A percentile compares a stretch with the other conserved stretches of the same genome.
These are phyloP conservation scores for Cercospora beticola DNA, from an alignment of 2,329 filamentous ascomycete genomes.

Conservation along the genomic window DNA sequence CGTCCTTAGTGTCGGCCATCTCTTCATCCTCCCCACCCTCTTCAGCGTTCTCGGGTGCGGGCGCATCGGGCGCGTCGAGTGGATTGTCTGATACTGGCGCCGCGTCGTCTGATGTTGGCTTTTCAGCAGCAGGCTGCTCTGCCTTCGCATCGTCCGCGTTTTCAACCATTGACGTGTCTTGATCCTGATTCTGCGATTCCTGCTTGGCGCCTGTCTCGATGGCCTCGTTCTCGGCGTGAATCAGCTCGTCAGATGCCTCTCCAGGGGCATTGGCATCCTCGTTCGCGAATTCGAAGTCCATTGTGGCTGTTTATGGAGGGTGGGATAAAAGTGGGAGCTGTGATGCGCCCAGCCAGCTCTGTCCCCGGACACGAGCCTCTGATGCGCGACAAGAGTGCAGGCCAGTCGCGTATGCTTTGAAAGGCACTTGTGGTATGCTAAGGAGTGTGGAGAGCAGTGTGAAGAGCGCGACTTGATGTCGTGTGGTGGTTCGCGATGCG, in stretches of 20 bases:
- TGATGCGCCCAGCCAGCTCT: background rate
- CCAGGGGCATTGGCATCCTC: constrained; percentile 36
- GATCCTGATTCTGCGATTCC: constrained; percentile 29
- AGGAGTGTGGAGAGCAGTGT: background rate
- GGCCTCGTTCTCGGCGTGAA: constrained; percentile 38
- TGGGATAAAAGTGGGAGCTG: constrained; percentile 1
- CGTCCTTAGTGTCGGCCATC: constrained; percentile 62
- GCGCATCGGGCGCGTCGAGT: constrained; percentile 40
- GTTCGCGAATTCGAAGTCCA: constrained; percentile 33
- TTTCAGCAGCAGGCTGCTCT: constrained; percentile 12
- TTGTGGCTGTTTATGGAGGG: constrained; percentile 2
- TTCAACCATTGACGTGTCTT: constrained; percentile 39
- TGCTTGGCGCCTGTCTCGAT: constrained; percentile 30
- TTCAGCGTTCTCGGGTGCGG: constrained; percentile 37
- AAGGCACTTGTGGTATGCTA: background rate
- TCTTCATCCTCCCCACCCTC: constrained; percentile 36
- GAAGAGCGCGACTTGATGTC: background rate
- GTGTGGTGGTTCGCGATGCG: background rate
- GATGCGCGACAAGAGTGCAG: background rate
- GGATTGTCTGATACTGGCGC: constrained; percentile 41
- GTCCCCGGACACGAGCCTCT: background rate
- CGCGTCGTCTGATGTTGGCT: constrained; percentile 21
- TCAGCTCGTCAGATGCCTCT: constrained; percentile 39
- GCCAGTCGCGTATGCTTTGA: background rate
- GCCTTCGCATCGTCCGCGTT: constrained; percentile 29